Base-by-base conservation (phyloP, 176 grass and related monocot genomes). In the Triticum dicoccoides region DNA sequence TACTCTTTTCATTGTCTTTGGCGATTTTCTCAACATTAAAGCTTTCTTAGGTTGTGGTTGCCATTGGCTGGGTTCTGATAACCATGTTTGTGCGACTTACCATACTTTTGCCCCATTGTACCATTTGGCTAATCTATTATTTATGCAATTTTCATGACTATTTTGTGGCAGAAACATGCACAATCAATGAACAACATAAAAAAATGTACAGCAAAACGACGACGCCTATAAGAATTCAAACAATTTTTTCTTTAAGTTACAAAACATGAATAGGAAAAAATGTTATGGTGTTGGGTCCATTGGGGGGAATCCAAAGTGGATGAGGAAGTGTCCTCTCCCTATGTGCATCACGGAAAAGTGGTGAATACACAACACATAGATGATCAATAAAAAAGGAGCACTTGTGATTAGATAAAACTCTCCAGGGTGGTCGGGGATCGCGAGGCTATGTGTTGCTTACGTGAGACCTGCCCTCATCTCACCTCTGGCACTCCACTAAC, bases 281-380 rank as follows among this genome's bases (percentile, higher is more conserved):
- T 41, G 1, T 56, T 78, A 64, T 52, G 49, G 65, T 78, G 52
- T 27, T 70, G 44, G 47, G 82, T 39, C 89, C 76, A 81, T 25
- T 20, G 11, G 80, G 69, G 82, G 42, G 86, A 86, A 93, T 77
- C 89, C 80, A 42, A 76, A 88, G 64, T 91, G 86, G 89, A 91
- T 84, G 83, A 88, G 91, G 75, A 72, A 82, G 79, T 86, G 77
- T 51, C 54, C 17, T 58, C 54, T 11, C 59, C 59, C 78, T 78
- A 3, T 47, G n/a, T 17, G 39, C 8, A 41, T 42, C 71, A 74
- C 17, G 70, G 21, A 21, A 8, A 89, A 23, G 76, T 58, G 82
- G 58, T 84, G 87, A 85, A 80, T 79, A 51, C 64, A 82, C 13
- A 56, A n/a, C 64, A 82, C 13, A 56, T 68, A 59, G 78, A 93